Percentiles rank a stretch among this genome's conserved stretches.
Conservation (phyloP, 768 basidiomycete genomes). For the Russula foetens region DNA sequence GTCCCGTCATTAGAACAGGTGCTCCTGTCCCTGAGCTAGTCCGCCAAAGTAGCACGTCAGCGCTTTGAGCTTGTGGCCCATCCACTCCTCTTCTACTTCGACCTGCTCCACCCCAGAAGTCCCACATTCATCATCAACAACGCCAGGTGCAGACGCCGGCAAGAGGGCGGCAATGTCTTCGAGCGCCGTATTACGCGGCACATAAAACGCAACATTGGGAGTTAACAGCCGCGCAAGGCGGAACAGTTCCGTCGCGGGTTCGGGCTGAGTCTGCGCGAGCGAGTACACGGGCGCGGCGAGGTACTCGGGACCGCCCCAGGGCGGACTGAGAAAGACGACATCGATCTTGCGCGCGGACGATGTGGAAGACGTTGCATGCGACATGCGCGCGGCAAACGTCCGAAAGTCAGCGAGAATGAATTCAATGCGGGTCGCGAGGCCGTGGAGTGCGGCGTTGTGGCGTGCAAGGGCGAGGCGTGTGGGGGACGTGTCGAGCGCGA, state of each 20-base stretch:
- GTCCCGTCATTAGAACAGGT: constrained; percentile 36
- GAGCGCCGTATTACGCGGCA: constrained; percentile 75
- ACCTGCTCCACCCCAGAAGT: constrained; percentile 42
- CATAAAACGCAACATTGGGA: constrained; percentile 78
- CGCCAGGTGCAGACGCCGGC: background rate
- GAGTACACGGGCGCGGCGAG: constrained; percentile 52
- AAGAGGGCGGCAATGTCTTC: constrained; percentile 60
- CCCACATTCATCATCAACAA: background rate
- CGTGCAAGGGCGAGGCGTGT: constrained; percentile 81
- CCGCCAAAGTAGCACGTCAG: constrained; percentile 93
- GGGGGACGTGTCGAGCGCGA: constrained; percentile 84
- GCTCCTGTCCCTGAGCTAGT: constrained; percentile 58
- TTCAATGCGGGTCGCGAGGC: constrained; percentile 91
- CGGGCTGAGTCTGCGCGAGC: constrained; percentile 64
- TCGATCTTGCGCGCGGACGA: constrained; percentile 51
- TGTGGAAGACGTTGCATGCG: too few species aligned
- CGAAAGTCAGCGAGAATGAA: constrained; percentile 86
- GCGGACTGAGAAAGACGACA: constrained; percentile 88
- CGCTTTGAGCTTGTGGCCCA: constrained; percentile 87
- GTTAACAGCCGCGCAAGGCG: constrained; percentile 61
- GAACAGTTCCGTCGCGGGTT: constrained; percentile 82
- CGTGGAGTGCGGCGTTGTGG: constrained; percentile 91
- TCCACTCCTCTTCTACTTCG: constrained; percentile 97
- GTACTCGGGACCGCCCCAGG: constrained; percentile 89
- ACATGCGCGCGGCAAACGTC: constrained; percentile 56